Base-by-base conservation (phyloP, 768 basidiomycete genomes). In the Pleurotus giganteus region DNA sequence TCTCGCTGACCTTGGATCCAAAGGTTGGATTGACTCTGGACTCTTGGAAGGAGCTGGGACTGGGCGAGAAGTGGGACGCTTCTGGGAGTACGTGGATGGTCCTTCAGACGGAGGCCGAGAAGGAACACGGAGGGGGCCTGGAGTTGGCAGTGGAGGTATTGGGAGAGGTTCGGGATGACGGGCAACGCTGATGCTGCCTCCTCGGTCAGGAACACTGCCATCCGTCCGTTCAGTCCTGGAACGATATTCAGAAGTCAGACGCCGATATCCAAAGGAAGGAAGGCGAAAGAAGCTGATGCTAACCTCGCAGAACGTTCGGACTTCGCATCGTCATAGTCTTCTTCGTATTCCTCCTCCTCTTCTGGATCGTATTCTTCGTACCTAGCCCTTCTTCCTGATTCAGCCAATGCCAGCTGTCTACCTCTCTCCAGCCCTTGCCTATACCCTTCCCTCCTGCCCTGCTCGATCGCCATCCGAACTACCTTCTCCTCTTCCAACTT, bases 401-500 rank as follows among this genome's bases (percentile, higher is more conserved):
- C n/a, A 15, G 31, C 49, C 53, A 79, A 75, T 1, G 80, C 52
- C 21, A 45, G 1, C 29, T 44, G 47, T 28, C 45, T 39, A 4
- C 54, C 54, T 27, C 54, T 27, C 17, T 31, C 36, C 15, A 85
- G 65, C 2, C 87, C 88, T 63, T 80, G 77, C 58, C 78, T 72
- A 26, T 78, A 55, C 12, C 79, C 80, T 23, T 69, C 36, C 44
- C 71, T 66, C 57, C 84, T 71, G 0, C 88, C 88, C 61, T 89
- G 80, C 42, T 89, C 85, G 55, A 77, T 75, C 6, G 88, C 88
- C 3, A 69, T 59, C 21, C 81, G 71, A 13, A 88, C 56, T 44
- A 82, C 62, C 29, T 75, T 76, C 60, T 83, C 79, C 61, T 88
- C 78, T 49, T 80, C 76, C 23, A 86, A 59, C 66, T 75, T 81